Base-by-base conservation (phyloP, 2,329 filamentous ascomycete species). In the Pseudocercospora macadamiae region DNA sequence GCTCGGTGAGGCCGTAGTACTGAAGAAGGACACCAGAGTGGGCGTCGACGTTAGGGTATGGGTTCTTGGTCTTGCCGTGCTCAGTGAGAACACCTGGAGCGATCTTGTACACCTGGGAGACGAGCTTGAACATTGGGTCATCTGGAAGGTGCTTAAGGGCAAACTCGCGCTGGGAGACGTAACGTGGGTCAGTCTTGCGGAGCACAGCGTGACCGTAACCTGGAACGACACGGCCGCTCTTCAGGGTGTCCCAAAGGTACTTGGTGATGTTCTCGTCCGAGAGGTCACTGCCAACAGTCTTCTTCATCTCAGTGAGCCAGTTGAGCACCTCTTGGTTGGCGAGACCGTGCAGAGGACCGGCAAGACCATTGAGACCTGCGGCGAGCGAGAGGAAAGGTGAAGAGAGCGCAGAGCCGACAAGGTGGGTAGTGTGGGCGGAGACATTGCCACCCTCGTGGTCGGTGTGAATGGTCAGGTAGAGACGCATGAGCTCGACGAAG, bases 21-120 rank as follows among this genome's bases (percentile, higher is more conserved):
- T 99, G 95, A 71, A 99, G 91, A 68, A 99, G 91, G 69, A 99
- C 95, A 85, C 95, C 95, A 28, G 93, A 97, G 89, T 97, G 95
- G 74, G 93, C 93, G 75, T 97, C 93, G 74, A 97, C 93, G 84
- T 97, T 97, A 80, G 95, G 95, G 86, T 86, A 97, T 69, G 93
- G 93, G 90, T 97, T 97, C 90, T 97, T 97, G 85, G 93, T 97
- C 91, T 99, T 99, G 83, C 95, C 95, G 84, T 99, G 95, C 88
- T 99, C 92, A 68, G 95, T 99, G 77, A 99, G 85, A 73, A 99
- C 95, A 74, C 89, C 90, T 67, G 95, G 95, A 66, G 95, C 95
- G 73, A 99, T 97, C 91, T 99, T 99, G 90, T 97, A 99, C 71
- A 99, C 95, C 84, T 99, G 95, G 86, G 90, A 96, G 82, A 99